Base-by-base conservation (phyloP, 331 rosid species). In the Erythrophleum ivorense region DNA sequence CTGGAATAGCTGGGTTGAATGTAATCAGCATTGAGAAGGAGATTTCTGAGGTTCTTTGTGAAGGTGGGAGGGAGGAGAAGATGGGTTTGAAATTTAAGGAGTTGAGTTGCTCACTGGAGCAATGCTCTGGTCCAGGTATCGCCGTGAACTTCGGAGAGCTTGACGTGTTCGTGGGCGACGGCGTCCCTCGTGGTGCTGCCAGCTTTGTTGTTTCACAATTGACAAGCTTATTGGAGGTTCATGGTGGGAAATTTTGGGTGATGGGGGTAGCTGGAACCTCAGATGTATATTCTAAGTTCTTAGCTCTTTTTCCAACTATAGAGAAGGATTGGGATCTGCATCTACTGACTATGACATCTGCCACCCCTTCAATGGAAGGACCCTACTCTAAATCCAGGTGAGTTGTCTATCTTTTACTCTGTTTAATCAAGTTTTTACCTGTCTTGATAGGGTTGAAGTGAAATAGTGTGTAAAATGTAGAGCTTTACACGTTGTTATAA, bases 301-400 rank as follows among this genome's bases (percentile, higher is more conserved):
- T 82, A 41, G 81, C 31, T 36, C 21, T 67, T 76, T 91, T 90
- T 81, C 91, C 91, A 2, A 69, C 48, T 3, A 71, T 88, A 41
- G 94, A 87, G 53, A 90, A 87, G 48, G 94, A 90, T 69, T 94
- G 91, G 98, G 95, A 86, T 81, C 85, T 94, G 77, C 88, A 87
- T 78, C 49, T 83, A 19, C 84, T 94, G 48, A 92, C 98, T 79
- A 89, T 94, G 15, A 90, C 95, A 78, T 92, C 92, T 46, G 83
- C 91, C 3, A 85, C 85, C n/a, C 85, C 91, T 82, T 84, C 90
- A 48, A 52, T 70, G 49, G 94, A 87, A 81, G 90, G 82, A n/a
- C 60, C 70, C 62, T 77, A 82, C 87, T 77, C 90, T 18, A 91
- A 91, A 76, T 90, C 98, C 83, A 89, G 98, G 98, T 92, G 76